phyloP scores from a whole-genome alignment of 179 eudicot genomes.

The Spinacia oleracea region DNA sequence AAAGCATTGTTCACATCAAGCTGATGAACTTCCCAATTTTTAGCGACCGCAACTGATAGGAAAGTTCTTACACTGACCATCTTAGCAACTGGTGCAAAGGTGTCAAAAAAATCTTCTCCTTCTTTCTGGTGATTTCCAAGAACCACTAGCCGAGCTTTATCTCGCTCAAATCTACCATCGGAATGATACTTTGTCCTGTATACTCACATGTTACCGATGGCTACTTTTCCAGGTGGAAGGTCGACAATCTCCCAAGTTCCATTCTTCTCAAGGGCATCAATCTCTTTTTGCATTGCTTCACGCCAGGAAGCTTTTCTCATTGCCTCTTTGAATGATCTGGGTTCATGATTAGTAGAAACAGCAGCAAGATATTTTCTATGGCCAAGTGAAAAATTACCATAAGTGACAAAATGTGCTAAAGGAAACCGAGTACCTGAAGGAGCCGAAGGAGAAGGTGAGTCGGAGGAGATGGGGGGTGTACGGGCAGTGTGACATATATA shows the following conservation, averaged over 20 bases:
- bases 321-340: neutral
- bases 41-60: too few species aligned
- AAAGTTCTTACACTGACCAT: too few species aligned
- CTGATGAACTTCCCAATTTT: too few species aligned
- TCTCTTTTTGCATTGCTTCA: neutral
- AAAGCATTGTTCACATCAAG: too few species aligned
- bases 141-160: neutral
- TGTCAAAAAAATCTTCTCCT: too few species aligned
- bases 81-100: too few species aligned
- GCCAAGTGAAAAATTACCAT: neutral
- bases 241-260: neutral
- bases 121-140: too few species aligned
- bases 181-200: conserved; percentile 1
- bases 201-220: neutral
- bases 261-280: neutral
- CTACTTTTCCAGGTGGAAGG: neutral
- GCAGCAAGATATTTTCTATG: neutral
- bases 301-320: neutral
- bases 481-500: neutral
- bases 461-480: neutral
- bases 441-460: neutral
- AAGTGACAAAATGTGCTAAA: neutral
- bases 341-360: neutral
- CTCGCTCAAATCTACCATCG: neutral
- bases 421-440: neutral